Evolutionary conservation across 73 alveolate genomes (phyloP).

Genomic region (Paramecium octaurelia): DNA sequence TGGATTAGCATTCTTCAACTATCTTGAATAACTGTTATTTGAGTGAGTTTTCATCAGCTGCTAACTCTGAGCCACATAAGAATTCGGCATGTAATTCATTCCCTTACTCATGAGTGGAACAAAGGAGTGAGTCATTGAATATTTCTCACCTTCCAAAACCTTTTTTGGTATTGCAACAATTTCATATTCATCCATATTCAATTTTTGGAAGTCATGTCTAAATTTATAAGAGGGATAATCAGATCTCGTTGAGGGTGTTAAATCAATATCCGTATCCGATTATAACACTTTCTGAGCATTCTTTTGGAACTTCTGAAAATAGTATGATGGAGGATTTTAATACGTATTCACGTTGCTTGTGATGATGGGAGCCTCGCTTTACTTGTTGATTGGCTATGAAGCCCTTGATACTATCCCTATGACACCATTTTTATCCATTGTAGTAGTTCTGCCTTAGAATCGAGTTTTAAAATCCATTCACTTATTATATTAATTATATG

Average conservation of each 20-base stretch:
- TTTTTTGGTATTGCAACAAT: not conserved
- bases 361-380: not conserved
- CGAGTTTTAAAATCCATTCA: slow-evolving; percentile 31
- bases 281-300: not conserved
- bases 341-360: not conserved
- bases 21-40: not conserved
- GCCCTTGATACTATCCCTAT: slow-evolving; percentile 7
- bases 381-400: not conserved
- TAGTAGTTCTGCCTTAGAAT: not conserved
- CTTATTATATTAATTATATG: not conserved
- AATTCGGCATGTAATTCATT: not conserved
- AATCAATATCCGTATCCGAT: not conserved
- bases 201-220: not conserved
- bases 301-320: slow-evolving; percentile 24
- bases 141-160: not conserved
- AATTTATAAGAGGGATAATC: not conserved
- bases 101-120: not conserved
- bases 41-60: not conserved
- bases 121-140: slow-evolving; percentile 41
- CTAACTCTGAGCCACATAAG: not conserved
- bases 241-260: slow-evolving; percentile 21
- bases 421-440: slow-evolving; percentile 3
- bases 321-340: not conserved
- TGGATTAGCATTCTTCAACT: not conserved
- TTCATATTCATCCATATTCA: slow-evolving; percentile 25